These are phyloP conservation scores for Aspergillus leporis DNA, from an alignment of 495 filamentous ascomycete genomes.

Conservation along the genomic window DNA sequence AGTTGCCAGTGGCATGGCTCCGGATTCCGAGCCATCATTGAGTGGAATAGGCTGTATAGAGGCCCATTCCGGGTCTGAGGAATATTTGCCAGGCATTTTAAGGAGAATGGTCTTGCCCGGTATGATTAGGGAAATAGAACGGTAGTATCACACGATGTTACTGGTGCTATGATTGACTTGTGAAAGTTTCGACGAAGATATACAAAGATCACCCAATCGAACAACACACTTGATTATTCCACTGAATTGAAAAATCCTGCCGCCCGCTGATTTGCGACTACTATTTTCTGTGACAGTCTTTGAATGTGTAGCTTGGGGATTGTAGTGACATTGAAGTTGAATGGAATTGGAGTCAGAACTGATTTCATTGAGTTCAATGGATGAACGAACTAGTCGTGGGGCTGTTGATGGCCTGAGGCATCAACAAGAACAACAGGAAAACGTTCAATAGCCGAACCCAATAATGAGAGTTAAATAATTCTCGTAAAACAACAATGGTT, in stretches of 20 bases:
- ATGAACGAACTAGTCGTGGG: neutral
- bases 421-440: neutral
- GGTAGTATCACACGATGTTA: neutral
- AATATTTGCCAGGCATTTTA: slow-evolving; percentile 53
- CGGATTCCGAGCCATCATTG: slow-evolving; percentile 65
- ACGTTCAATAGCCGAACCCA: neutral
- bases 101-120: neutral
- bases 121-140: neutral
- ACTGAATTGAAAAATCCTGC: too few species aligned
- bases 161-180: neutral
- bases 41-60: slow-evolving; percentile 81
- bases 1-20: slow-evolving; percentile 70
- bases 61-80: slow-evolving; percentile 74
- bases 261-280: too few species aligned
- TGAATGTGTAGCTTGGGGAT: neutral
- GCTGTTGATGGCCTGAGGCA: neutral
- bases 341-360: too few species aligned
- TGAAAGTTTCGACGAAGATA: neutral
- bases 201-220: neutral
- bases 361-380: neutral
- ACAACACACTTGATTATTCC: too few species aligned
- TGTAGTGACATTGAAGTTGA: neutral
- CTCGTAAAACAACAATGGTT: too few species aligned
- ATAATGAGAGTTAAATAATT: neutral
- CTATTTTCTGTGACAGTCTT: neutral